phyloP scores from a whole-genome alignment of 176 grass and related monocot genomes.

The Avena atlantica region DNA sequence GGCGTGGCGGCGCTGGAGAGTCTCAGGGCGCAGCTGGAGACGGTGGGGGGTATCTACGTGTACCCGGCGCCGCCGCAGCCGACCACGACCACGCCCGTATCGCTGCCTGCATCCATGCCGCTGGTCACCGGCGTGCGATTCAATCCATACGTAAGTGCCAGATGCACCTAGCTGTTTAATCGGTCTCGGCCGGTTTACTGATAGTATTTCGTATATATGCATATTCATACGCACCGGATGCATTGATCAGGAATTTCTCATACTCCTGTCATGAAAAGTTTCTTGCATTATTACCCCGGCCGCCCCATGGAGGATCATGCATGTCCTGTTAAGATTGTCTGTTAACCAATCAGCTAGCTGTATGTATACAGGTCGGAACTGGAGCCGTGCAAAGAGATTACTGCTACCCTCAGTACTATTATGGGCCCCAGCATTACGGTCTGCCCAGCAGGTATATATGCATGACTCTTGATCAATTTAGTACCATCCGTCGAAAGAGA shows the following conservation, averaged over 20 bases:
- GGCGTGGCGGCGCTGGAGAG: conserved; percentile 54
- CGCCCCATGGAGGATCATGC: not conserved
- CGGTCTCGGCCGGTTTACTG: not conserved
- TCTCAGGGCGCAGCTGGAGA: conserved; percentile 53
- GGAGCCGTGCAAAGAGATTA: conserved; percentile 10
- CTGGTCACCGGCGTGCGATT: conserved; percentile 8
- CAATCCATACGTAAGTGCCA: not conserved
- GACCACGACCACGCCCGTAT: not conserved
- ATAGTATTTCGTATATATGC: not conserved
- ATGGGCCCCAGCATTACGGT: conserved; percentile 27
- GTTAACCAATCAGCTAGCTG: not conserved
- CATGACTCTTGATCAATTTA: not conserved
- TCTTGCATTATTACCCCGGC: not conserved
- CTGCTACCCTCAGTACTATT: conserved; percentile 7
- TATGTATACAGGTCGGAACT: conserved; percentile 44
- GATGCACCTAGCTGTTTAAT: not conserved
- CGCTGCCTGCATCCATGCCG: not conserved
- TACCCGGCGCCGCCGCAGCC: not conserved
- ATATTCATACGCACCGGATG: not conserved
- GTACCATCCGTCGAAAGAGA: not conserved
- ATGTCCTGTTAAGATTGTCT: not conserved
- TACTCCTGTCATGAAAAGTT: not conserved
- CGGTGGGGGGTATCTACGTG: conserved; percentile 49
- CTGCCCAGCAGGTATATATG: conserved; percentile 37
- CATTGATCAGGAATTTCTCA: not conserved